Evolutionary conservation across 768 basidiomycete species (phyloP).

Genomic region (Suillus paluster): DNA sequence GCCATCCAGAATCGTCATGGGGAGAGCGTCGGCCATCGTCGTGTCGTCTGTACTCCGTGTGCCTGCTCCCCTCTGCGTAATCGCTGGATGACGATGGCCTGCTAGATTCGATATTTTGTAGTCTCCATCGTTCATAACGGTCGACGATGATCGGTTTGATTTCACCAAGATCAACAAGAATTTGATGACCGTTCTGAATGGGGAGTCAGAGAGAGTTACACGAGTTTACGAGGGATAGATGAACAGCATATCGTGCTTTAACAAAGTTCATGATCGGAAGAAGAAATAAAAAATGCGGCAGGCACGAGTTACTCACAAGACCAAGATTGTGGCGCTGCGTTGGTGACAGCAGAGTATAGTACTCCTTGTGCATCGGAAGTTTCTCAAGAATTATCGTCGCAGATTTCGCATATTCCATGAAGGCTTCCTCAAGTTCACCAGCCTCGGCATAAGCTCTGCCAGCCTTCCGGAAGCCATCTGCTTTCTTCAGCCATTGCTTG

Average conservation of each 20-base stretch:
- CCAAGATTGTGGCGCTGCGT: conserved; percentile 70
- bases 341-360: conserved; percentile 53
- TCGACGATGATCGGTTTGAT: conserved; percentile 69
- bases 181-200: conserved; percentile 73
- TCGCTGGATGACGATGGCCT: conserved; percentile 21
- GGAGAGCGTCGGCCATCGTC: conserved; percentile 26
- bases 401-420: conserved; percentile 71
- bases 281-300: background rate
- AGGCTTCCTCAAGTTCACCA: conserved; percentile 71
- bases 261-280: conserved; percentile 8
- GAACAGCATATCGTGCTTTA: background rate
- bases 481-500: conserved; percentile 67
- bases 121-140: conserved; percentile 64
- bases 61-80: conserved; percentile 15
- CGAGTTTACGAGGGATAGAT: background rate
- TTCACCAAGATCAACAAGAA: conserved; percentile 65
- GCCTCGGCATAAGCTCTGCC: conserved; percentile 51
- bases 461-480: conserved; percentile 63
- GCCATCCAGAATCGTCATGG: conserved; percentile 37
- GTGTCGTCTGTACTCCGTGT: conserved; percentile 26
- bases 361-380: conserved; percentile 75
- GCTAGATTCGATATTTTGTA: conserved; percentile 42
- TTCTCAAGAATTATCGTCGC: conserved; percentile 81
- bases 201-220: conserved; percentile 19
- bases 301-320: conserved; percentile 53